Base-by-base conservation (phyloP, 2,329 filamentous ascomycete genomes). In the Botrytis fabae region DNA sequence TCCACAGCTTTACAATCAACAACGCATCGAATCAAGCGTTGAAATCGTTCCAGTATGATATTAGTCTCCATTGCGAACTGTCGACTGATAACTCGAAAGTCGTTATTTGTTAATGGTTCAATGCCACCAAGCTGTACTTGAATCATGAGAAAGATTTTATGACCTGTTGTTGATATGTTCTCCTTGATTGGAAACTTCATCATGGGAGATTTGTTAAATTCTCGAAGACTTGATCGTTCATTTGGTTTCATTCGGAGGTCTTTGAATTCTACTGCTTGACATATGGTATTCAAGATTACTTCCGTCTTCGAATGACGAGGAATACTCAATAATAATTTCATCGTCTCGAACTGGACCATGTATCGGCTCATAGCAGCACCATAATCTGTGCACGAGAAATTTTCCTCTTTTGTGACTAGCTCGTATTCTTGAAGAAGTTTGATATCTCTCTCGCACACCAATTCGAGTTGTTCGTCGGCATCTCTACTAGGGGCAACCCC, bases 351-450 rank as follows among this genome's bases (percentile, higher is more conserved):
- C 35, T 89, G 89, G 4, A 96, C 84, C 83, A 93, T 95, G 80
- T 95, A 97, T 65, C 89, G 88, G 61, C 93, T 92, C 93, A 97
- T 97, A 7, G 91, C 91, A 72, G 91, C 86, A 1, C 93, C 93
- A 78, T 92, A 93, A 66, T 91, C 89, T 0, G 92, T 95, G 62
- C 88, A 89, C 40, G 82, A 84, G 65, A 95, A 85, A 6, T 16
- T 42, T 32, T 28, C 82, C 2, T 81, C 80, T 32, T 80, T 74
- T 2, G 84, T 85, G 20, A 94, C 84, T 10, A 96, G 83, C 0
- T 86, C 83, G 54, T 84, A 81, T 40, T 91, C 85, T 73, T 89
- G 86, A 1, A 97, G 84, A n/a, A 90, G 83, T 18, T 84, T 85
- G 59, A 96, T 88, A 73, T 92, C 89, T 69, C 88, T 88, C 76